Evolutionary conservation across 2,329 filamentous ascomycete genomes (phyloP).

Genomic region (Sporothrix luriei): DNA sequence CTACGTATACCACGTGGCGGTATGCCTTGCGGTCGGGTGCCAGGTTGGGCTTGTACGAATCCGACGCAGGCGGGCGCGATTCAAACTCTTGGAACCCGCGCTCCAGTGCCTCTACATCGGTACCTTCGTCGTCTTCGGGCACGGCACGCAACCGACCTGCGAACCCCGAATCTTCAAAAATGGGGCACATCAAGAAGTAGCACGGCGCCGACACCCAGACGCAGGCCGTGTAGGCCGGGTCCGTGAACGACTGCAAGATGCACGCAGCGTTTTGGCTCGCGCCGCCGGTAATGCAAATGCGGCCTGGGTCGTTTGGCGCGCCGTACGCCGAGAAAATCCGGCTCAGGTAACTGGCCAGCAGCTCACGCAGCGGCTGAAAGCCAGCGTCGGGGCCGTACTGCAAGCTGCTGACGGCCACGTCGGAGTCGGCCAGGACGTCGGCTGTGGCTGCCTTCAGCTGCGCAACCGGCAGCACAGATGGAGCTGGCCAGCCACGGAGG

Average conservation of each 20-base stretch:
- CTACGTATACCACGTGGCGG: conserved; percentile 82
- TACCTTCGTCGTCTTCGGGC: conserved; percentile 75
- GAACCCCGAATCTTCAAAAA: conserved; percentile 82
- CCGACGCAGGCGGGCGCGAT: background rate
- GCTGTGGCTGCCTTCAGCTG: conserved; percentile 64
- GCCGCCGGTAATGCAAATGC: conserved; percentile 81
- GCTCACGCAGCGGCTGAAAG: conserved; percentile 67
- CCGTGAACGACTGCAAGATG: conserved; percentile 77
- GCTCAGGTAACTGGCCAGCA: conserved; percentile 71
- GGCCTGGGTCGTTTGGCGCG: conserved; percentile 48
- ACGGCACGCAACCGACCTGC: conserved; percentile 66
- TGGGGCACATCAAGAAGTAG: conserved; percentile 82
- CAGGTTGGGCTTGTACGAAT: conserved; percentile 37
- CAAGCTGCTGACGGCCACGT: conserved; percentile 64
- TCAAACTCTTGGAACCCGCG: conserved; percentile 41
- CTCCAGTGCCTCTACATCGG: conserved; percentile 67
- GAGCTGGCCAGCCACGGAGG: conserved; percentile 68
- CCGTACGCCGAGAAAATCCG: conserved; percentile 54
- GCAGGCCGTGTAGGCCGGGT: conserved; percentile 71
- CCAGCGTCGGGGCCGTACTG: conserved; percentile 80
- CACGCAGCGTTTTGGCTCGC: conserved; percentile 81
- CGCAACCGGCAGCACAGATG: conserved; percentile 64
- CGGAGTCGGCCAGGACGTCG: conserved; percentile 59
- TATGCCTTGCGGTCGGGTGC: conserved; percentile 74
- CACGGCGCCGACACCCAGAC: conserved; percentile 82